phyloP scores from a whole-genome alignment of 2,329 filamentous ascomycete species.

The Thielaviopsis populi region DNA sequence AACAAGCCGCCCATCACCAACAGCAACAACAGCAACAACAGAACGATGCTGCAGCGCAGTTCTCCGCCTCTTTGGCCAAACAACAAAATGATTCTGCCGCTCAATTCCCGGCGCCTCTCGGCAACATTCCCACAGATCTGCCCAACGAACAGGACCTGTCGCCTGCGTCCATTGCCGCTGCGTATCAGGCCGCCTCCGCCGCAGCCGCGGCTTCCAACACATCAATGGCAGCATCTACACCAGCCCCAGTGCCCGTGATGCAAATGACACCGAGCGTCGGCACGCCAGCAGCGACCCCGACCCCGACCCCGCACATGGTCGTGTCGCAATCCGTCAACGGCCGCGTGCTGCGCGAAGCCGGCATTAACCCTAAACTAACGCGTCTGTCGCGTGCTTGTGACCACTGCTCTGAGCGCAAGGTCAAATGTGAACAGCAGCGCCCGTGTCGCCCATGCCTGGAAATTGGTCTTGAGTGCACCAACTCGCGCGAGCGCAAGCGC shows the following conservation, averaged over 20 bases:
- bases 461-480: conserved; percentile 43
- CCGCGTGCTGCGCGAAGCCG: conserved; percentile 26
- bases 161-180: conserved; percentile 10
- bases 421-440: conserved; percentile 43
- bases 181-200: conserved; percentile 11
- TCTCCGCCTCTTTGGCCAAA: conserved; percentile 10
- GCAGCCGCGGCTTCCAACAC: neutral
- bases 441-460: conserved; percentile 43
- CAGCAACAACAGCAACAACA: conserved; percentile 17
- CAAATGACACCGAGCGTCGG: conserved; percentile 1
- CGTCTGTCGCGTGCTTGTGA: conserved; percentile 44
- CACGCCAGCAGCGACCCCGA: neutral
- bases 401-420: conserved; percentile 47
- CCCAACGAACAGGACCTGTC: conserved; percentile 8
- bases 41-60: conserved; percentile 14
- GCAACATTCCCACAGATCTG: neutral
- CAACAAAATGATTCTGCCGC: neutral
- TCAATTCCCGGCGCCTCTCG: neutral
- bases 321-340: neutral
- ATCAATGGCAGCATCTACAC: neutral
- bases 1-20: conserved; percentile 14
- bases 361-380: conserved; percentile 36
- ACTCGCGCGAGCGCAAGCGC: conserved; percentile 41
- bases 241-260: conserved; percentile 5
- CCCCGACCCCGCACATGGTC: conserved; percentile 9